phyloP scores from a whole-genome alignment of 805 yeast species.

The Vanderwaltozyma yarrowii region DNA sequence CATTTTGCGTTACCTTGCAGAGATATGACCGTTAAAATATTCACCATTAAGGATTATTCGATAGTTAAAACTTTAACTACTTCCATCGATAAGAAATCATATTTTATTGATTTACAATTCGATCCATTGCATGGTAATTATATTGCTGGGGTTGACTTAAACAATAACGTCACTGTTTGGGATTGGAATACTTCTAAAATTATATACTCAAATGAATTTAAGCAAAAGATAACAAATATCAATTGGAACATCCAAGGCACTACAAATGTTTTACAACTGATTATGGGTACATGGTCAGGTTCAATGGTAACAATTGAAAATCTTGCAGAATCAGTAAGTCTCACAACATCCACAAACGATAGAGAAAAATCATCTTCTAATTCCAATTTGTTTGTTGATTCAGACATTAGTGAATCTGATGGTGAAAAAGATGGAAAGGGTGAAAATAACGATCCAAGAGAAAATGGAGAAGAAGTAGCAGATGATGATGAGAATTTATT shows the following conservation, averaged over 20 bases:
- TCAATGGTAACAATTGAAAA: slow-evolving; percentile 30
- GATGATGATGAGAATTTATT: slow-evolving; percentile 19
- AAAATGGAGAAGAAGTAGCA: slow-evolving; percentile 20
- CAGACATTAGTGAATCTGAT: slow-evolving; percentile 14
- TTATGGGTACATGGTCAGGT: slow-evolving; percentile 31
- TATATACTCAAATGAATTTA: slow-evolving; percentile 24
- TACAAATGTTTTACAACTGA: slow-evolving; percentile 18
- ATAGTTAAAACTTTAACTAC: slow-evolving; percentile 17
- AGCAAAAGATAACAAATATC: slow-evolving; percentile 21
- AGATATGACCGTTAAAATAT: slow-evolving; percentile 38
- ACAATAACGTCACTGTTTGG: slow-evolving; percentile 46
- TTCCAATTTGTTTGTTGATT: slow-evolving; percentile 23
- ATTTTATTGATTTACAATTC: slow-evolving; percentile 44
- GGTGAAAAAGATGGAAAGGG: slow-evolving; percentile 7
- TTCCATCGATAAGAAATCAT: slow-evolving; percentile 9
- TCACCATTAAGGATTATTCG: slow-evolving; percentile 22
- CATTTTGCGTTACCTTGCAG: slow-evolving; percentile 57
- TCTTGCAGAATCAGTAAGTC: slow-evolving; percentile 9
- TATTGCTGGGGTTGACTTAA: slow-evolving; percentile 50
- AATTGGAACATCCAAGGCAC: slow-evolving; percentile 28
- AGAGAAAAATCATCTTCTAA: slow-evolving; percentile 8
- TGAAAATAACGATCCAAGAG: neutral
- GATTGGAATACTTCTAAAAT: slow-evolving; percentile 33
- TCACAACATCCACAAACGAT: neutral
- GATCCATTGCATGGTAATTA: slow-evolving; percentile 47